These are phyloP conservation scores for Volutella citrinella DNA, from an alignment of 2,329 filamentous ascomycete genomes.

Conservation along the genomic window DNA sequence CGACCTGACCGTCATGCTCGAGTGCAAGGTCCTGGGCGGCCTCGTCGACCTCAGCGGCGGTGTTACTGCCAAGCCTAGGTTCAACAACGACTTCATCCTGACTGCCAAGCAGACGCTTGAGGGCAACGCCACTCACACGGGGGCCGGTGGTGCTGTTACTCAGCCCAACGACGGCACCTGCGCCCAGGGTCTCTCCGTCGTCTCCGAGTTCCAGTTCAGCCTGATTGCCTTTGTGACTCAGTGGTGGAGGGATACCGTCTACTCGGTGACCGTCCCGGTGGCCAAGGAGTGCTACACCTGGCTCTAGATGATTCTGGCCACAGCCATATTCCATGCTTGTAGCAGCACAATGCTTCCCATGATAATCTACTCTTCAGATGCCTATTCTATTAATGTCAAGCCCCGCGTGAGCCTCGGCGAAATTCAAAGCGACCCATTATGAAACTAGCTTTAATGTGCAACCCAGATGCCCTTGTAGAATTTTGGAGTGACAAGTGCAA, in stretches of 20 bases:
- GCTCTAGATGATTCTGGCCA: too few species aligned
- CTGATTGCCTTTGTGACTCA: conserved; percentile 24
- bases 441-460: too few species aligned
- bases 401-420: too few species aligned
- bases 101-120: conserved; percentile 23
- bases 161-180: conserved; percentile 18
- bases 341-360: too few species aligned
- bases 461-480: too few species aligned
- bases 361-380: too few species aligned
- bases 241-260: conserved; percentile 22
- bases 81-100: conserved; percentile 34
- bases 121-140: conserved; percentile 5
- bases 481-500: too few species aligned
- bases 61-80: conserved; percentile 33
- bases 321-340: too few species aligned
- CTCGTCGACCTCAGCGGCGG: conserved; percentile 36
- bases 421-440: too few species aligned
- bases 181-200: conserved; percentile 20
- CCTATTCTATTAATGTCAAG: too few species aligned
- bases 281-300: conserved; percentile 15
- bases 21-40: conserved; percentile 32
- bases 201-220: conserved; percentile 25
- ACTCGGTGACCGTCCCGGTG: conserved; percentile 15
- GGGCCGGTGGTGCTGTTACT: conserved; percentile 1
- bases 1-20: conserved; percentile 36